Percentiles rank a stretch among this genome's conserved stretches.
These are phyloP conservation scores for Solanum stenotomum DNA, from an alignment of 257 asterid species.

Conservation along the genomic window DNA sequence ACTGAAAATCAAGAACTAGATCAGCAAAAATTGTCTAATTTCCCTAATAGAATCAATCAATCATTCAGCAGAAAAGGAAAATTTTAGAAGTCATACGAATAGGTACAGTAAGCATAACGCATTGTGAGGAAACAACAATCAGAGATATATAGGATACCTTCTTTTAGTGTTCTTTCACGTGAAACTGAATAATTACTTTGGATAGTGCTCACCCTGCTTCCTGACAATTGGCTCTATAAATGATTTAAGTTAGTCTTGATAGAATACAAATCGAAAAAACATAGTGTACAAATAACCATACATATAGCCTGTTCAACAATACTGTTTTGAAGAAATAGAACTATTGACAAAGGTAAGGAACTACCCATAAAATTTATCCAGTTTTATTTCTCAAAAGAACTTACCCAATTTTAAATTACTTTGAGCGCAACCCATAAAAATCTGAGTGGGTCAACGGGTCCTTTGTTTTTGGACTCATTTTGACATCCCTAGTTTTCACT, in stretches of 20 bases:
- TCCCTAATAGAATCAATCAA: not conserved
- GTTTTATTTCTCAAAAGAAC: not conserved
- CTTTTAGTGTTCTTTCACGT: conserved; percentile 39
- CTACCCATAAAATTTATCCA: not conserved
- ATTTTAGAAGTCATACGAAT: not conserved
- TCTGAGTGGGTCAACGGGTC: not conserved
- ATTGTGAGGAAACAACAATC: not conserved
- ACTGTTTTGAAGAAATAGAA: not conserved
- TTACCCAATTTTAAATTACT: not conserved
- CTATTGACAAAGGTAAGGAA: not conserved
- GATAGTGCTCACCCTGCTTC: conserved; percentile 41
- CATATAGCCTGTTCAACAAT: not conserved
- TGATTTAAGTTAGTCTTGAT: conserved; percentile 13
- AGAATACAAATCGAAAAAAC: not conserved
- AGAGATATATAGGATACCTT: conserved; percentile 29
- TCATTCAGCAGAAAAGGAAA: not conserved
- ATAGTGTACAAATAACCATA: not conserved
- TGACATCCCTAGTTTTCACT: not conserved
- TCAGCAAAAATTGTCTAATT: not conserved
- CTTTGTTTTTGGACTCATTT: not conserved
- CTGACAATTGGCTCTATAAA: conserved; percentile 53
- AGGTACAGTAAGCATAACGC: not conserved
- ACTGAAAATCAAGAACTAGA: not conserved
- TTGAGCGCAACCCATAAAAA: not conserved
- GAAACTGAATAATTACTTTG: conserved; percentile 38